phyloP scores from a whole-genome alignment of 1,139 yeast species.

The Yamadazyma buinensis region DNA sequence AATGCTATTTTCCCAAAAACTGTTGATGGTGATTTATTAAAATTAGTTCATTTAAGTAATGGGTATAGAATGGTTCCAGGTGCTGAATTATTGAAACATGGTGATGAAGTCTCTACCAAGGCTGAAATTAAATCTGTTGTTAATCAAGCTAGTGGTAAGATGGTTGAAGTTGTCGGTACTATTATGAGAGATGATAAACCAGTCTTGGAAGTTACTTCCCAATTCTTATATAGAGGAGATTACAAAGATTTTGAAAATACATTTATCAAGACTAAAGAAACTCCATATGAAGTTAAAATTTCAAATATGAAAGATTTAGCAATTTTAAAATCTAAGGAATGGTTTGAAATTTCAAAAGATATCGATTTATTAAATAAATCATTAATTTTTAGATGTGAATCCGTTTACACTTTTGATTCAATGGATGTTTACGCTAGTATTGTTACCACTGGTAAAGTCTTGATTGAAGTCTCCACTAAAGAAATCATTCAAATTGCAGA shows the following conservation, averaged over 20 bases:
- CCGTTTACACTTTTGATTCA: conserved; percentile 77
- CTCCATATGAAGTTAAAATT: conserved; percentile 77
- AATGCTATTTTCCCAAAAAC: conserved; percentile 94
- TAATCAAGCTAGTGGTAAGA: conserved; percentile 90
- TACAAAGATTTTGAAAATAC: conserved; percentile 88
- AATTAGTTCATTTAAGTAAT: conserved; percentile 90
- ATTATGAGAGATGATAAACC: conserved; percentile 72
- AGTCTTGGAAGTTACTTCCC: conserved; percentile 91
- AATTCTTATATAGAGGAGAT: conserved; percentile 93
- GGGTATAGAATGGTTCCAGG: conserved; percentile 94
- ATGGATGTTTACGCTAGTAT: conserved; percentile 76
- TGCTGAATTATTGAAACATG: conserved; percentile 84
- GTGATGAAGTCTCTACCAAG: conserved; percentile 76
- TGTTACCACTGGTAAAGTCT: conserved; percentile 79
- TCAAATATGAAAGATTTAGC: conserved; percentile 86
- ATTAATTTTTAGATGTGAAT: conserved; percentile 85
- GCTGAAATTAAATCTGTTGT: conserved; percentile 88
- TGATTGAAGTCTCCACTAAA: conserved; percentile 87
- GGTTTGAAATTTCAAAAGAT: conserved; percentile 84
- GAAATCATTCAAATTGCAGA: conserved; percentile 86
- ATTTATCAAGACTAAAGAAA: conserved; percentile 82
- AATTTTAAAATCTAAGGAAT: conserved; percentile 89
- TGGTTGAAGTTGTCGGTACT: conserved; percentile 93
- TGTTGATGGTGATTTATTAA: conserved; percentile 94
- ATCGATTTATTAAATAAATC: conserved; percentile 74